phyloP scores from a whole-genome alignment of 345 rosid species.

The Murraya koenigii region DNA sequence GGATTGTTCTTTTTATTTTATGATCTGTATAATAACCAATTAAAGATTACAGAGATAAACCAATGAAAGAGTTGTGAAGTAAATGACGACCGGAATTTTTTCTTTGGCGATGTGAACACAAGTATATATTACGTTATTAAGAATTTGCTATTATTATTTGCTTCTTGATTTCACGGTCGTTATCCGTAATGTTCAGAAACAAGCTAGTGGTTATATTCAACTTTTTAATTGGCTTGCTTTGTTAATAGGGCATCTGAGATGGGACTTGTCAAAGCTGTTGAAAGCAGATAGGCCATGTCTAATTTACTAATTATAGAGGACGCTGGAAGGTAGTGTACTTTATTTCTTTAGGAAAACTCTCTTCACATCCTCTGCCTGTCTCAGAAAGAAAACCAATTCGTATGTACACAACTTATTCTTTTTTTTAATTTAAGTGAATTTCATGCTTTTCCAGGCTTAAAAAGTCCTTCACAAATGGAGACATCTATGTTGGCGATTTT shows the following conservation, averaged over 20 bases:
- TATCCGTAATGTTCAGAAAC: conserved; percentile 1
- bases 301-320: conserved; percentile 18
- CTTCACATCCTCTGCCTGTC: background rate
- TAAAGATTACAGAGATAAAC: background rate
- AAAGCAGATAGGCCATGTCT: conserved; percentile 8
- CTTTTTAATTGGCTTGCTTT: background rate
- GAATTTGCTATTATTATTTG: background rate
- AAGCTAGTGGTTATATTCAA: background rate
- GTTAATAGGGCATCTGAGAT: background rate
- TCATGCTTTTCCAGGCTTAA: conserved; percentile 38
- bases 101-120: background rate
- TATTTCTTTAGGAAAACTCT: background rate
- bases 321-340: conserved; percentile 20
- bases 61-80: background rate
- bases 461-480: conserved; percentile 61
- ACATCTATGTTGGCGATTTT: conserved; percentile 58
- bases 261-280: background rate
- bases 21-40: background rate
- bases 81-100: background rate
- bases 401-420: background rate
- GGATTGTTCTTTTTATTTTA: background rate
- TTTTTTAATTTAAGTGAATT: background rate
- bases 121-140: background rate
- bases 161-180: background rate
- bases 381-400: background rate